Percentiles rank a stretch among this genome's conserved stretches.
Conservation (phyloP, 345 rosid species). For the Jatropha curcas region DNA sequence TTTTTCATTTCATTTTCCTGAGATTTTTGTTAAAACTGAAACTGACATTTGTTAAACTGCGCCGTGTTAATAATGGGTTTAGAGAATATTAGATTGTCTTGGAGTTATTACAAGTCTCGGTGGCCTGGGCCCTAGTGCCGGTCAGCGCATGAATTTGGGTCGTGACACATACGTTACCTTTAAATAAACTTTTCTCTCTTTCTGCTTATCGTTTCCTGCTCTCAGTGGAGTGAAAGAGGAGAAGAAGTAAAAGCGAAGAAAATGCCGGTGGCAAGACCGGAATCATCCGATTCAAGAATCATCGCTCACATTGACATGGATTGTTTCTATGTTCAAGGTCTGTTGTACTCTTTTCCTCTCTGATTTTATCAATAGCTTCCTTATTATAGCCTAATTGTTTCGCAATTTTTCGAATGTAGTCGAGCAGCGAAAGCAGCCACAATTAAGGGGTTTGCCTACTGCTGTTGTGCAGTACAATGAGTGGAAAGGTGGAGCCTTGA, state of each 20-base stretch:
- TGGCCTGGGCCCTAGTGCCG: too few relatives aligned
- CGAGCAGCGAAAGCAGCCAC: slow-evolving; percentile 85
- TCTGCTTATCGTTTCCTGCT: too few relatives aligned
- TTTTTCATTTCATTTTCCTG: too few relatives aligned
- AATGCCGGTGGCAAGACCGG: slow-evolving; percentile 86
- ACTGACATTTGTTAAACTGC: too few relatives aligned
- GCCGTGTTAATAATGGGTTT: too few relatives aligned
- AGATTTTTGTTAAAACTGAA: too few relatives aligned
- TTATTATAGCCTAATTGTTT: not conserved
- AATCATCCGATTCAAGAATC: slow-evolving; percentile 60
- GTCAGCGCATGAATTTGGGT: too few relatives aligned
- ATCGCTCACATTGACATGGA: slow-evolving; percentile 96
- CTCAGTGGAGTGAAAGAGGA: too few relatives aligned
- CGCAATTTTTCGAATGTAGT: slow-evolving; percentile 28
- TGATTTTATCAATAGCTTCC: not conserved
- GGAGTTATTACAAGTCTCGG: too few relatives aligned
- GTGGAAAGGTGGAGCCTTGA: slow-evolving; percentile 93
- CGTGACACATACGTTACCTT: too few relatives aligned
- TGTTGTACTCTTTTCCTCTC: not conserved
- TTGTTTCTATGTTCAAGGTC: slow-evolving; percentile 98
- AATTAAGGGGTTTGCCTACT: slow-evolving; percentile 68
- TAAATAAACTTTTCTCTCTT: too few relatives aligned
- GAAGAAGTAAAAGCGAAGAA: not conserved
- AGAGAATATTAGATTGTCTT: too few relatives aligned
- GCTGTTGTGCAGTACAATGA: slow-evolving; percentile 96